Conservation (phyloP, 2,329 filamentous ascomycete genomes). For the Phialocephala sp. region DNA sequence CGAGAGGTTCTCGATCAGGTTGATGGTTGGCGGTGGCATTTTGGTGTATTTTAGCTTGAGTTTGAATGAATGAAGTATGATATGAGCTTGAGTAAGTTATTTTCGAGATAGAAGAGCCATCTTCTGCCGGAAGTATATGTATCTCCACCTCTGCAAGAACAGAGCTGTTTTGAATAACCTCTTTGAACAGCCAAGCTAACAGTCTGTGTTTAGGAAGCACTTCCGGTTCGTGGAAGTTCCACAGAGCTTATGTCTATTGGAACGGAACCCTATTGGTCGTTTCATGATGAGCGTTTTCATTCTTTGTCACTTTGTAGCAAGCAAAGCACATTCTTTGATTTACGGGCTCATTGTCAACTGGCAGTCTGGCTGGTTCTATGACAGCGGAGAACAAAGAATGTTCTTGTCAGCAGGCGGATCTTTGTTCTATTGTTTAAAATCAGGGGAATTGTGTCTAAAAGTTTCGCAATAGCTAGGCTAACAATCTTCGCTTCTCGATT, state of each 20-base stretch:
- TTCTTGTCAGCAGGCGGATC: neutral
- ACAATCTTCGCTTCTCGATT: neutral
- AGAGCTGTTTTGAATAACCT: neutral
- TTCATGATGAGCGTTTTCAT: neutral
- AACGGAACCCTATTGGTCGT: neutral
- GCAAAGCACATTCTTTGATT: neutral
- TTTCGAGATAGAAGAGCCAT: neutral
- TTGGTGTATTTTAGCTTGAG: neutral
- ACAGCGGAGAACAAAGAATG: neutral
- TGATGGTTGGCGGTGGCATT: slow-evolving; percentile 9
- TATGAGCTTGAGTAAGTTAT: neutral
- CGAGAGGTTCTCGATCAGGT: slow-evolving; percentile 5
- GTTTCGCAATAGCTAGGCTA: neutral
- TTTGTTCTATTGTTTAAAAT: neutral
- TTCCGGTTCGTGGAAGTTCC: slow-evolving; percentile 7
- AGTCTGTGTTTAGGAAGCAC: neutral
- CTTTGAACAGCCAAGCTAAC: slow-evolving; percentile 1
- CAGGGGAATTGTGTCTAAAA: neutral
- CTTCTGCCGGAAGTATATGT: neutral
- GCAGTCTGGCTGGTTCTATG: neutral
- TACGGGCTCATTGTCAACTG: neutral
- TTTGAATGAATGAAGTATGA: neutral
- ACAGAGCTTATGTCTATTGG: neutral
- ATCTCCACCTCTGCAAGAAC: neutral
- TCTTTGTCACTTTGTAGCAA: neutral